Evolutionary conservation across 768 basidiomycete species (phyloP).

Genomic region (Dacryopinax spathularia): DNA sequence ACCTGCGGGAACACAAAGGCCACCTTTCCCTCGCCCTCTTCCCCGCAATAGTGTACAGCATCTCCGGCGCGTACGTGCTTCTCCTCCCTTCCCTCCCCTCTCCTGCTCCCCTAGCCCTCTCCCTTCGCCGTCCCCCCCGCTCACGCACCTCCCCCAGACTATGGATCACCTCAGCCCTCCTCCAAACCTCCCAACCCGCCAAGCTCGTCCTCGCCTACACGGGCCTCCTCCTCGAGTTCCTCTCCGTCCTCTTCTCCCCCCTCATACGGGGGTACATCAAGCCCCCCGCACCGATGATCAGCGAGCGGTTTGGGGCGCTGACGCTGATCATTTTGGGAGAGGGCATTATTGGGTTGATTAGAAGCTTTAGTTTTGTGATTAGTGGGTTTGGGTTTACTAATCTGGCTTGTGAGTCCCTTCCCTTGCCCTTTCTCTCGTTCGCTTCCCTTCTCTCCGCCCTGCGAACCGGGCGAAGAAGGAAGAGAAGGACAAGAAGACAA

Average conservation of each 20-base stretch:
- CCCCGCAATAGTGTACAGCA: background rate
- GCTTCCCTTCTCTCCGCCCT: background rate
- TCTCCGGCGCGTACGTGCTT: background rate
- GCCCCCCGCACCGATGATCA: background rate
- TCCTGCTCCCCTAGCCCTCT: too few relatives aligned
- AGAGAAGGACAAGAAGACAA: background rate
- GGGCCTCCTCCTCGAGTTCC: slow-evolving; percentile 1
- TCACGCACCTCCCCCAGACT: background rate
- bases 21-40: background rate
- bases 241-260: slow-evolving; percentile 1
- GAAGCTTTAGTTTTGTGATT: background rate
- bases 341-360: background rate
- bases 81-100: background rate
- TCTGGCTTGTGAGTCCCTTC: background rate
- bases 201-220: slow-evolving; percentile 1
- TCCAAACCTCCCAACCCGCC: background rate
- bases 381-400: slow-evolving; percentile 1
- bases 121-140: too few relatives aligned
- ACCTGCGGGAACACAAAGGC: background rate
- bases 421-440: background rate
- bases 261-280: background rate
- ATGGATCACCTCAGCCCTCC: background rate
- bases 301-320: background rate
- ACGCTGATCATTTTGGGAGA: background rate
- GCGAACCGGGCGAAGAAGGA: background rate